Evolutionary conservation across 768 basidiomycete species (phyloP), one percentile per base, ranked within the genome.

Genomic region (Rubroboletus pulcherrimus): DNA sequence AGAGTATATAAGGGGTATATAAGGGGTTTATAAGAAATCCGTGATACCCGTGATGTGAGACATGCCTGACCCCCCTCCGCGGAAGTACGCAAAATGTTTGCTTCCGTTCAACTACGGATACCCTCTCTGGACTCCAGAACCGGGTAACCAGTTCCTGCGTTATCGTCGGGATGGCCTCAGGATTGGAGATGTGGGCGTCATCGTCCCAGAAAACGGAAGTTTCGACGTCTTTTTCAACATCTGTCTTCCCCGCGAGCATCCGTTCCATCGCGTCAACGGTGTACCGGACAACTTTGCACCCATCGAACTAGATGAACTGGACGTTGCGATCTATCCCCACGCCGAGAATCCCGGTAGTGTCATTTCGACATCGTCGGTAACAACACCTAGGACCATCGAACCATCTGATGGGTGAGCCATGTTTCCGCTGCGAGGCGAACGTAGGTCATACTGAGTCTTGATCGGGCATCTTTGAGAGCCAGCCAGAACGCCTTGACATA

Each of bases 191-290:
- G 68, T 75, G 4, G 72, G 72, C 14, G 61, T 73, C 34, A 35
- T 75, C 30, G 65, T 51, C 24, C 37, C 66, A 3, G 63, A 62
- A 24, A 60, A 64, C 37, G 74, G 73, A 35, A 61, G 59, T 8
- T 75, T 76, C 38, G 66, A 69, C 47, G 71, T 71, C 53, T 65
- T 74, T 2, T 75, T 75, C 61, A 75, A 73, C 49, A 69, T 75
- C 6, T 69, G 66, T 41, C 60, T 71, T 5, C 62, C 71, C 39
- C 68, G 66, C 17, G 64, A 71, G 17, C 71, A 76, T 41, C 44
- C 62, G 1, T 58, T 53, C 10, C 52, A 58, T 11, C 51, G 41
- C 26, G 24, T 45, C 53, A 51, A 55, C 3, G 60, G 61, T 0
- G 64, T 74, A 7, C 71, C 74, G 1, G 60, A 58, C 3, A 53